Base-by-base conservation (phyloP, 78 protist genomes). In the Speleostelium caveatum region DNA sequence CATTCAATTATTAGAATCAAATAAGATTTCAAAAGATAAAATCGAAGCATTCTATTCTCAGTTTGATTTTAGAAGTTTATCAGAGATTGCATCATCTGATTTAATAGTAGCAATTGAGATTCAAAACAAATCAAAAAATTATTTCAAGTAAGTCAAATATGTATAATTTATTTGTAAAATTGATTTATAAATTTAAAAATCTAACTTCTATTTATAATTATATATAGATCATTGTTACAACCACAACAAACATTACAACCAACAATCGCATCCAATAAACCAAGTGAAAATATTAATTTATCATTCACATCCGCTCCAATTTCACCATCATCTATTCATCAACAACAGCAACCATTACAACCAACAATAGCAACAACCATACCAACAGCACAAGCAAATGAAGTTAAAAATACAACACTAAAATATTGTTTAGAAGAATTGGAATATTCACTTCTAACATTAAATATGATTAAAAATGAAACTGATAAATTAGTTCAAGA, bases 401-500 rank as follows among this genome's bases (percentile, higher is more conserved):
- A 74, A 39, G 38, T 58, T 26, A 74, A 61, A 5, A 58, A 66
- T 19, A 58, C 58, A 42, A 53, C 91, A 32, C 32, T 83, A 28
- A 56, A 83, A 41, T 36, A 68, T 41, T 83, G 91, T 83, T 42
- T 67, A 3, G 80, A 83, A 2, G 79, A 67, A 69, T 32, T 83
- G 3, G 73, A 60, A 39, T 55, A 83, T 30, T 53, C 91, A 14
- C 10, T 45, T 8, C 51, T 56, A 38, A 32, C 59, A 4, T 28
- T 83, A 22, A 1, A 24, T 45, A 41, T 41, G 30, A 60, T 75
- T 24, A 41, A 38, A 1, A 28, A n/a, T 22, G 28, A 56, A 33
- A 61, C 32, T 14, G 72, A 51, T 26, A n/a, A 7, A 28, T 3
- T 21, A 21, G 12, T 38, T 22, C 14, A 21, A 59, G 39, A 69